These are phyloP conservation scores for Tuber borchii DNA, from an alignment of 495 filamentous ascomycete species.

Conservation along the genomic window DNA sequence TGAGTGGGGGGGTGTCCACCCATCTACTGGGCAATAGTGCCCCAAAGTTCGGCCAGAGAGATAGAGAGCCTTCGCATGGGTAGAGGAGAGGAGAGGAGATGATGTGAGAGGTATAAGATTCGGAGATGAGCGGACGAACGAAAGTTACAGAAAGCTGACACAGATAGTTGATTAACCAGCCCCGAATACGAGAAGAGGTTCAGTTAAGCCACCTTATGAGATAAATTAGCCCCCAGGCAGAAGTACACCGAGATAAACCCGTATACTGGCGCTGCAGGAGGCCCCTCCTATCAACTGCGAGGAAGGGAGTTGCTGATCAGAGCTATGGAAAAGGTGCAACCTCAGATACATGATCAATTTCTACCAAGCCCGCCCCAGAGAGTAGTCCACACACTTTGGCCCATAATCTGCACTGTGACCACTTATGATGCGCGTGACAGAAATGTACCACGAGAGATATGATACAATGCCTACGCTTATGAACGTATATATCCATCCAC, in stretches of 20 bases:
- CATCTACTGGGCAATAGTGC: background rate
- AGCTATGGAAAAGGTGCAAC: background rate
- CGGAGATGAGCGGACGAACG: background rate
- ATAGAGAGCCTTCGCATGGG: background rate
- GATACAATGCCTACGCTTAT: background rate
- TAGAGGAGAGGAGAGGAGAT: background rate
- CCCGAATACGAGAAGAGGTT: background rate
- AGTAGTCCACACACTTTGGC: background rate
- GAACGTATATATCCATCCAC: background rate
- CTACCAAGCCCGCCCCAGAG: background rate
- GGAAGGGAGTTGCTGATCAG: background rate
- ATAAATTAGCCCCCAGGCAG: background rate
- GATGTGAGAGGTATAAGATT: background rate
- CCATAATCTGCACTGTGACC: background rate
- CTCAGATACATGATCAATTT: background rate
- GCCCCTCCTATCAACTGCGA: background rate
- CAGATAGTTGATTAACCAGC: background rate
- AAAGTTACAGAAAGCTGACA: background rate
- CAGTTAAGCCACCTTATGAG: background rate
- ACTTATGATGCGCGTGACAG: background rate
- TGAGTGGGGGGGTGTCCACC: background rate
- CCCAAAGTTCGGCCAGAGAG: background rate
- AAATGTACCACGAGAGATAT: background rate
- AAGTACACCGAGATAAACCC: background rate
- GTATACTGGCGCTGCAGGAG: background rate